Conservation (phyloP, 2,329 filamentous ascomycete genomes). For the Pseudonectria buxi region DNA sequence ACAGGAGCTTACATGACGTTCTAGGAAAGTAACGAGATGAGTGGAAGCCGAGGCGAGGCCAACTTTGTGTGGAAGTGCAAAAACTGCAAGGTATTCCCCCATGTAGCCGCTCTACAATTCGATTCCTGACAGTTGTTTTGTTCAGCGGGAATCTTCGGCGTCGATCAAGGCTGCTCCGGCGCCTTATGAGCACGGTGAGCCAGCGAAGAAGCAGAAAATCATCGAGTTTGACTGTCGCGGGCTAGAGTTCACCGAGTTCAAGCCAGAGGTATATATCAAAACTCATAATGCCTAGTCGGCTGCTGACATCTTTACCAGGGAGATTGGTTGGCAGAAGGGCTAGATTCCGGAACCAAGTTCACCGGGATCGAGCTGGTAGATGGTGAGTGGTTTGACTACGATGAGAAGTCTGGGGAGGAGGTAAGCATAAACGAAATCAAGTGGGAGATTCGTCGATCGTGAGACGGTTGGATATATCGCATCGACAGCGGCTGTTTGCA, state of each 20-base stretch:
- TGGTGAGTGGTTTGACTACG: conserved; percentile 97
- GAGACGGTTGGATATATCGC: conserved; percentile 12
- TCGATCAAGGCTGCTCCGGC: conserved; percentile 70
- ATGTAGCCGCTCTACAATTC: neutral
- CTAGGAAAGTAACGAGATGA: conserved; percentile 84
- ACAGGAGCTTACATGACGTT: neutral
- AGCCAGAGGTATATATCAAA: conserved; percentile 61
- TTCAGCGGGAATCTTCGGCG: conserved; percentile 75
- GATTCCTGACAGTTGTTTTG: conserved; percentile 1
- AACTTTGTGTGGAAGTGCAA: conserved; percentile 99
- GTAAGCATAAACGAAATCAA: conserved; percentile 85
- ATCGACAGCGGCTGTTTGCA: neutral
- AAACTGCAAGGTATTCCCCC: conserved; percentile 73
- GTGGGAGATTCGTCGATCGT: conserved; percentile 77
- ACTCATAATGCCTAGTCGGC: too few relatives aligned
- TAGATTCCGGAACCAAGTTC: conserved; percentile 78
- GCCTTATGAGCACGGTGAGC: conserved; percentile 64
- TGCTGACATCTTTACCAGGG: conserved; percentile 47
- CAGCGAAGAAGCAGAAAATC: conserved; percentile 69
- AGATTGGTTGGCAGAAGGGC: conserved; percentile 79
- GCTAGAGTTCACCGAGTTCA: conserved; percentile 86
- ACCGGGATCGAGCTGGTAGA: conserved; percentile 73
- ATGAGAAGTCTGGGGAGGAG: conserved; percentile 87
- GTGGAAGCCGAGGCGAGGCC: conserved; percentile 87
- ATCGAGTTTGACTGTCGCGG: conserved; percentile 92